Percentiles rank a stretch among this genome's conserved stretches.
phyloP scores from a whole-genome alignment of 2,329 filamentous ascomycete genomes.

The Xylaria sp. region DNA sequence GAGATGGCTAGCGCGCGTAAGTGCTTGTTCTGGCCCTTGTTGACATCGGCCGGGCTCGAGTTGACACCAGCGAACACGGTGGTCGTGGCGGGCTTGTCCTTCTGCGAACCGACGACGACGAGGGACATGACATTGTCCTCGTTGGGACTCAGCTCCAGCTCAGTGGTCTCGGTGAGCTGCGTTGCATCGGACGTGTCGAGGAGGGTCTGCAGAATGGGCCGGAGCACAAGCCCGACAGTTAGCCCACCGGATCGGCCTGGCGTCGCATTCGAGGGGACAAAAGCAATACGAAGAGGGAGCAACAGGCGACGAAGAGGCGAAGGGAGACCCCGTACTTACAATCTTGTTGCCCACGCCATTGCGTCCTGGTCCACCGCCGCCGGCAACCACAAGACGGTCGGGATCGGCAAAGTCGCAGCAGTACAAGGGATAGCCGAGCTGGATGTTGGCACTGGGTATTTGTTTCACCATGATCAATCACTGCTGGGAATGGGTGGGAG shows the following conservation, averaged over 20 bases:
- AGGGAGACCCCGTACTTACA: slow-evolving; percentile 56
- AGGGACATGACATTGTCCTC: slow-evolving; percentile 91
- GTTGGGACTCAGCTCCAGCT: slow-evolving; percentile 78
- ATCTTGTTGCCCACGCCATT: slow-evolving; percentile 89
- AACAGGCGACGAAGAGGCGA: not conserved
- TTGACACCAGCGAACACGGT: slow-evolving; percentile 81
- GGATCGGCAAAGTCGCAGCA: slow-evolving; percentile 85
- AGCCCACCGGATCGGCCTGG: slow-evolving; percentile 3
- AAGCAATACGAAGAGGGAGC: not conserved
- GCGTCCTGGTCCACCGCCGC: slow-evolving; percentile 82
- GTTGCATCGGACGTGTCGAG: slow-evolving; percentile 72
- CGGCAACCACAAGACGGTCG: slow-evolving; percentile 78
- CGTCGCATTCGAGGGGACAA: not conserved
- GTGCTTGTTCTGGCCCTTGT: slow-evolving; percentile 81
- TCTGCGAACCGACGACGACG: slow-evolving; percentile 69
- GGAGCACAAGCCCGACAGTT: slow-evolving; percentile 20
- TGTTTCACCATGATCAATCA: slow-evolving; percentile 39
- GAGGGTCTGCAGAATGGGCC: slow-evolving; percentile 59
- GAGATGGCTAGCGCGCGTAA: slow-evolving; percentile 75
- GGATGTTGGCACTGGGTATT: slow-evolving; percentile 62
- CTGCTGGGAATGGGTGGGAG: slow-evolving; percentile 12
- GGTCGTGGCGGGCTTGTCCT: slow-evolving; percentile 54
- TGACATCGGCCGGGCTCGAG: slow-evolving; percentile 73
- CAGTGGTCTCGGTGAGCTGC: slow-evolving; percentile 68
- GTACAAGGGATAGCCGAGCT: slow-evolving; percentile 83